Evolutionary conservation across 768 basidiomycete species (phyloP), one percentile per base, ranked within the genome.

Genomic region (Clitopilus passeckerianus): DNA sequence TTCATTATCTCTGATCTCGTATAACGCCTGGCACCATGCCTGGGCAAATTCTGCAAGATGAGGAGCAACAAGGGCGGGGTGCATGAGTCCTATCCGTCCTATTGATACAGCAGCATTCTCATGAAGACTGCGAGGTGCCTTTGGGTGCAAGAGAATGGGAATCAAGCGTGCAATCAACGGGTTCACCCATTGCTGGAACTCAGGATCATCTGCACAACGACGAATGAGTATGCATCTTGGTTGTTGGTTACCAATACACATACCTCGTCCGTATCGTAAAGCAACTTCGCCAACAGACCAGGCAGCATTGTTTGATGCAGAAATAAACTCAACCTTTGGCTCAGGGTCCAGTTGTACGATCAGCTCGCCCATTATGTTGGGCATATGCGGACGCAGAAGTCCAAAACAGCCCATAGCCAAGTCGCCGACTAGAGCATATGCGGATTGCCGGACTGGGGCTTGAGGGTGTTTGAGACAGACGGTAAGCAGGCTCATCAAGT

Each of bases 251-350:
- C 24, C 22, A 34, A 10, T 18, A 34, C 10, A 55, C 82, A 59
- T 68, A 90, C 91, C 89, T 64, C 85, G 79, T 56, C 93, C 91
- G 69, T 92, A 95, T 53, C 94, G 91, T 62, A 99, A 75, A 7
- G 97, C 93, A 33, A 99, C 93, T 73, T 99, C 97, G 46, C 97
- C 97, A 27, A 97, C 95, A n/a, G 94, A 95, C 97, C 97, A 99
- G 0, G 96, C 96, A 9, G 97, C 97, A 69, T 99, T 99, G 74
- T 99, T 99, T 71, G 93, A 95, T 5, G 96, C 97, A 64, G 93
- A 95, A 62, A 98, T 86, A 68, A 95, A 94, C 72, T 98, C 95
- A 33, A 90, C 81, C 66, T 93, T 91, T 1, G 96, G 97, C 68
- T 96, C 92, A 5, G 91, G 90, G 61, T 95, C 91, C 56, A 99